Evolutionary conservation across 2,329 filamentous ascomycete genomes (phyloP).

Genomic region (Triangularia setosa): DNA sequence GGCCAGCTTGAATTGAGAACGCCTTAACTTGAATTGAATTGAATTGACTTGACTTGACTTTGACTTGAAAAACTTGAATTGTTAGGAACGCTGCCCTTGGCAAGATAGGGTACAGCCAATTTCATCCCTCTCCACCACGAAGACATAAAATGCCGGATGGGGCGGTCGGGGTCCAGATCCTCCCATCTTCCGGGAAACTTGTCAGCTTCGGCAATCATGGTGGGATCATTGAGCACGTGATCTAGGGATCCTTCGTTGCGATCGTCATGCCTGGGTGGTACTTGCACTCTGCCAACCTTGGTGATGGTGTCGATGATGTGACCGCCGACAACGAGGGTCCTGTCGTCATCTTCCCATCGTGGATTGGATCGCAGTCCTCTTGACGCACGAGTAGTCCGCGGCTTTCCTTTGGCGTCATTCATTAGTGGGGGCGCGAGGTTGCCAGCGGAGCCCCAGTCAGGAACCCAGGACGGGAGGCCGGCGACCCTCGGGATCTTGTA

Average conservation of each 20-base stretch:
- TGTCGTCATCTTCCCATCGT: background rate
- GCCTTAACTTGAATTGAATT: no score
- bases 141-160: background rate
- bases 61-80: no score
- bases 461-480: constrained; percentile 9
- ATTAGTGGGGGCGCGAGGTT: constrained; percentile 4
- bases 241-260: background rate
- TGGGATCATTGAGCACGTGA: background rate
- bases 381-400: constrained; percentile 7
- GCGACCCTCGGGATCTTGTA: background rate
- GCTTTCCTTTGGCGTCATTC: constrained; percentile 1
- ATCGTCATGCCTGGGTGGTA: background rate
- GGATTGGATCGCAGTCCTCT: background rate
- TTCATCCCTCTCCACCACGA: background rate
- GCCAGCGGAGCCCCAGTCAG: constrained; percentile 7
- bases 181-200: background rate
- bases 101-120: background rate
- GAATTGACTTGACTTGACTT: no score
- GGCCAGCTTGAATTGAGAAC: no score
- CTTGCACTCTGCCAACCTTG: background rate
- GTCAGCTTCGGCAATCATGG: background rate
- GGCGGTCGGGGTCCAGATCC: background rate
- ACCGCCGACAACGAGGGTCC: constrained; percentile 6
- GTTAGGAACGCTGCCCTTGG: no score
- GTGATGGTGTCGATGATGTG: constrained; percentile 4